These are phyloP conservation scores for Xylaria castorea DNA, from an alignment of 495 filamentous ascomycete species.

Conservation along the genomic window DNA sequence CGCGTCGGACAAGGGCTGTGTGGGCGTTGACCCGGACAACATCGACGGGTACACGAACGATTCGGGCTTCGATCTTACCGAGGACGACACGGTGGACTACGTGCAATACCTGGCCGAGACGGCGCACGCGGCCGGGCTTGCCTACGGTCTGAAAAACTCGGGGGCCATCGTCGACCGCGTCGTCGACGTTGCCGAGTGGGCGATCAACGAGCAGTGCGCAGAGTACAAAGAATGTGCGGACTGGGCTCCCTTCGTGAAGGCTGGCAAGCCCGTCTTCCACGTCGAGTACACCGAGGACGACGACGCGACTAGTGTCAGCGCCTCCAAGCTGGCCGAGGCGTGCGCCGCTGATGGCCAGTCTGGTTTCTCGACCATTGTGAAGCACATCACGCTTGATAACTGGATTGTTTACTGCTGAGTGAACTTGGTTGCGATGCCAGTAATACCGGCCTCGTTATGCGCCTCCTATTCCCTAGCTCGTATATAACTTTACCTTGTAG, in stretches of 20 bases:
- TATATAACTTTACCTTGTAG: constrained; percentile 11
- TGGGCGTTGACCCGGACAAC: constrained; percentile 76
- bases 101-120: constrained; percentile 64
- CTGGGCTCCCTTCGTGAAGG: constrained; percentile 62
- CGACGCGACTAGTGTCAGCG: constrained; percentile 24
- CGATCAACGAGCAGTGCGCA: constrained; percentile 76
- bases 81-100: constrained; percentile 62
- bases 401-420: constrained; percentile 26
- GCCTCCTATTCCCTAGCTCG: not conserved
- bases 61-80: constrained; percentile 63
- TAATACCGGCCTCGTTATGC: not conserved
- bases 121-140: constrained; percentile 55
- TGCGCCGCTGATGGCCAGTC: constrained; percentile 22
- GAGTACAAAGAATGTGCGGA: constrained; percentile 59
- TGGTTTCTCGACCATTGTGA: constrained; percentile 27
- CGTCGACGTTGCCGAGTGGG: constrained; percentile 66
- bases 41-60: constrained; percentile 68
- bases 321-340: constrained; percentile 11
- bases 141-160: constrained; percentile 72
- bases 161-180: constrained; percentile 64
- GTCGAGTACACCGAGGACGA: constrained; percentile 69
- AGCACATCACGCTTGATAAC: constrained; percentile 22
- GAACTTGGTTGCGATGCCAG: not conserved
- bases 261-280: constrained; percentile 73
- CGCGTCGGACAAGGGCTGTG: constrained; percentile 67